Percentiles rank a stretch among this genome's conserved stretches.
Evolutionary conservation across 2,329 filamentous ascomycete genomes (phyloP).

Genomic region (Pseudonectria buxi): DNA sequence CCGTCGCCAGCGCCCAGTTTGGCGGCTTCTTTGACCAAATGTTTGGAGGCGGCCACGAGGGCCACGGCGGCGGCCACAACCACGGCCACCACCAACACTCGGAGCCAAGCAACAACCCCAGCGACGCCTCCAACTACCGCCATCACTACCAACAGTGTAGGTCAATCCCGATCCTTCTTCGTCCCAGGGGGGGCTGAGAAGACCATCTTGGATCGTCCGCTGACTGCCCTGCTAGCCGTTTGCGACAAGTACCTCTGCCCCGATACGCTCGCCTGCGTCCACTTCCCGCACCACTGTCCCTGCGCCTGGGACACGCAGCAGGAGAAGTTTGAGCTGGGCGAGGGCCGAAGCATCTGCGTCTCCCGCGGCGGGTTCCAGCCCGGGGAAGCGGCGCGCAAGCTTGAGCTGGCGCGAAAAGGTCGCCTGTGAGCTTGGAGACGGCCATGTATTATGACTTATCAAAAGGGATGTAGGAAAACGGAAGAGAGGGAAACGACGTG

Average conservation of each 20-base stretch:
- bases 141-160: slow-evolving; percentile 61
- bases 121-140: slow-evolving; percentile 76
- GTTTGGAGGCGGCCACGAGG: slow-evolving; percentile 51
- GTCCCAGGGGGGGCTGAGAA: no score
- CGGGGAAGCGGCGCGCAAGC: slow-evolving; percentile 66
- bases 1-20: slow-evolving; percentile 70
- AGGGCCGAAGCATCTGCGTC: slow-evolving; percentile 66
- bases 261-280: slow-evolving; percentile 87
- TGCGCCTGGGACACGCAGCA: slow-evolving; percentile 73
- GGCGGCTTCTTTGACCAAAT: slow-evolving; percentile 93
- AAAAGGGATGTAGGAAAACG: no score
- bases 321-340: slow-evolving; percentile 69
- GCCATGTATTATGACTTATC: no score
- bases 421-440: slow-evolving; percentile 52
- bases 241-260: slow-evolving; percentile 95
- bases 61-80: slow-evolving; percentile 41
- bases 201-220: no score
- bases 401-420: slow-evolving; percentile 75
- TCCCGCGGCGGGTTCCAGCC: slow-evolving; percentile 69
- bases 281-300: slow-evolving; percentile 95
- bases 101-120: slow-evolving; percentile 71
- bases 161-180: no score
- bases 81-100: slow-evolving; percentile 47
- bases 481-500: no score
- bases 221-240: slow-evolving; percentile 45